Percentiles rank a stretch among this genome's conserved stretches.
Evolutionary conservation across 2,329 filamentous ascomycete genomes (phyloP).

Genomic region (Curvularia spicifera): DNA sequence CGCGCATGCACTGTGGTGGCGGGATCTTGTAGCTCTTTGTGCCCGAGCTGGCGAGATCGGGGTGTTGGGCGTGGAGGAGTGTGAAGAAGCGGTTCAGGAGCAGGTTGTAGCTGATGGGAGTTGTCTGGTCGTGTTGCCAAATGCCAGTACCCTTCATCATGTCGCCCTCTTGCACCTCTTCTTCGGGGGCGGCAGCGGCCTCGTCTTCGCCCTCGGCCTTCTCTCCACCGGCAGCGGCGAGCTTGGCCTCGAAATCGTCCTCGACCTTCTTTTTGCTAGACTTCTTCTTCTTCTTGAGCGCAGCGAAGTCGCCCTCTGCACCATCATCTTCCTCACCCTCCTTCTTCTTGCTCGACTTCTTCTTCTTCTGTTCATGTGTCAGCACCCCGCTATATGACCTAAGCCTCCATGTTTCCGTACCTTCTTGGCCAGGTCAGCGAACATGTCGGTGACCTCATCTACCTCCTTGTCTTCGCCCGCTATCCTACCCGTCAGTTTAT

Average conservation of each 20-base stretch:
- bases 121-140: constrained; percentile 81
- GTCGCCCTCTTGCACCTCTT: constrained; percentile 69
- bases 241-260: constrained; percentile 71
- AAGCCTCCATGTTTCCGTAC: constrained; percentile 12
- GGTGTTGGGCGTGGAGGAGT: constrained; percentile 93
- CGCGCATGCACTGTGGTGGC: constrained; percentile 95
- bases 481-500: constrained; percentile 32
- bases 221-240: constrained; percentile 63
- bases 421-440: constrained; percentile 75
- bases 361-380: constrained; percentile 62
- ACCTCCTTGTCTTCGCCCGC: constrained; percentile 61
- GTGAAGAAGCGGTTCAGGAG: constrained; percentile 93
- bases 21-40: constrained; percentile 99
- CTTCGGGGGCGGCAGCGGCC: constrained; percentile 51
- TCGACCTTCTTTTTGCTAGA: constrained; percentile 65
- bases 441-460: constrained; percentile 67
- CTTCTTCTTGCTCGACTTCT: constrained; percentile 64
- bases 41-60: constrained; percentile 87
- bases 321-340: constrained; percentile 60
- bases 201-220: constrained; percentile 63
- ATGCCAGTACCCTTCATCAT: constrained; percentile 88
- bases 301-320: constrained; percentile 64
- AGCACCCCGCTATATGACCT: constrained; percentile 3
- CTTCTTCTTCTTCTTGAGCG: constrained; percentile 89
- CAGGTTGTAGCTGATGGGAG: constrained; percentile 80